phyloP scores from a whole-genome alignment of 2,329 filamentous ascomycete species.

The Nothopassalora personata region DNA sequence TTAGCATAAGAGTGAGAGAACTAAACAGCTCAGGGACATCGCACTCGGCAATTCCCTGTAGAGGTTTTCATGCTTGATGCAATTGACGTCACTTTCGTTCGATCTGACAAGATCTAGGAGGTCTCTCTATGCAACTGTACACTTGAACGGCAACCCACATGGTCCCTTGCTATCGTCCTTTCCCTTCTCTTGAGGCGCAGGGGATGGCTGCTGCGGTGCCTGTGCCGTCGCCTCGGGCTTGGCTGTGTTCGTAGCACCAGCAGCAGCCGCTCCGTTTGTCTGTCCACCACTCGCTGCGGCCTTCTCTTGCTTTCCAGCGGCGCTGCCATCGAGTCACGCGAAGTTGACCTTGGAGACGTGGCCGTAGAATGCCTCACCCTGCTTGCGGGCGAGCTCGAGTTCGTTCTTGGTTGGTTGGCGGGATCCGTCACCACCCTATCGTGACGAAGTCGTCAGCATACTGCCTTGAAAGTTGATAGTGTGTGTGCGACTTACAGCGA shows the following conservation, averaged over 20 bases:
- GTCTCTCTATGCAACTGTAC: constrained; percentile 54
- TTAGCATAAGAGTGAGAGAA: too few relatives aligned
- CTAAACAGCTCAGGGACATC: too few relatives aligned
- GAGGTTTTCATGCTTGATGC: too few relatives aligned
- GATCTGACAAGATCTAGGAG: background rate
- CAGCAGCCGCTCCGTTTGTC: constrained; percentile 9
- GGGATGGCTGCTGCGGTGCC: constrained; percentile 24
- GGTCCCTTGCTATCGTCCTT: constrained; percentile 58
- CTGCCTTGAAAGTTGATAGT: background rate
- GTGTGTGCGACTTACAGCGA: constrained; percentile 45
- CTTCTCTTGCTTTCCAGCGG: constrained; percentile 26
- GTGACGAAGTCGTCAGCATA: background rate
- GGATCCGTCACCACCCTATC: constrained; percentile 63
- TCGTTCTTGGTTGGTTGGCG: constrained; percentile 73
- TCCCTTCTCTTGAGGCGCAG: constrained; percentile 28
- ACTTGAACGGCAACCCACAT: constrained; percentile 73
- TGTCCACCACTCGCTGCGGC: constrained; percentile 11
- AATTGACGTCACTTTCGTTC: background rate
- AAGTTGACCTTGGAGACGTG: constrained; percentile 62
- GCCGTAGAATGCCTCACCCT: constrained; percentile 82
- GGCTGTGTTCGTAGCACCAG: constrained; percentile 21
- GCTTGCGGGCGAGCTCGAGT: constrained; percentile 70
- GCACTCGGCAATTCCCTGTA: too few relatives aligned
- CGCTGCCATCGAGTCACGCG: constrained; percentile 70
- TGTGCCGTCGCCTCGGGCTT: constrained; percentile 17